phyloP scores from a whole-genome alignment of 164 flowering plant species.

The Nelumbo lutea region DNA sequence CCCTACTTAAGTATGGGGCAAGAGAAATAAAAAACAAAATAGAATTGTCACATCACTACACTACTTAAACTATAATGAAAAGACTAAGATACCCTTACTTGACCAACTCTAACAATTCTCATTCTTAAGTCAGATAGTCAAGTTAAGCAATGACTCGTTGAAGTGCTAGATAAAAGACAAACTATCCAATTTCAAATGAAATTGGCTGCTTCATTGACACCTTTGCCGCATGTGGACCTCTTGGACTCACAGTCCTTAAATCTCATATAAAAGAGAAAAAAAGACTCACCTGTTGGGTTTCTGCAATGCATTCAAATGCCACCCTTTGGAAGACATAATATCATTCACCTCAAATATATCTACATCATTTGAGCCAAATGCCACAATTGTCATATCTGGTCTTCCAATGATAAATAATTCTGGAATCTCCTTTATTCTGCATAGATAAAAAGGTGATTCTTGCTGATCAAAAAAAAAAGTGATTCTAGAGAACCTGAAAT shows the following conservation, averaged over 20 bases:
- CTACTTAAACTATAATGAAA: no score
- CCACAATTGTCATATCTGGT: constrained; percentile 94
- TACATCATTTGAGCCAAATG: constrained; percentile 67
- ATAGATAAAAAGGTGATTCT: not conserved
- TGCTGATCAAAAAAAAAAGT: not conserved
- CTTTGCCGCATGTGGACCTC: not conserved
- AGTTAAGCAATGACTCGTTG: not conserved
- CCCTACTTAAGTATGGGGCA: no score
- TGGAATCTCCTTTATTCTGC: constrained; percentile 69
- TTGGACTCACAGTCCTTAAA: not conserved
- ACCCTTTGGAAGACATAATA: constrained; percentile 77
- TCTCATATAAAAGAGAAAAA: not conserved
- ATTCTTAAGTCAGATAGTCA: no score
- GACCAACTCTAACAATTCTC: no score
- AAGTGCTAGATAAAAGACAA: no score
- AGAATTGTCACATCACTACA: no score
- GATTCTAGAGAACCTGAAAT: not conserved
- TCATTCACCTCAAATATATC: constrained; percentile 97
- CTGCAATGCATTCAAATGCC: constrained; percentile 97
- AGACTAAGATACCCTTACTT: no score
- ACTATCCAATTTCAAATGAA: not conserved
- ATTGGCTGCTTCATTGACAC: not conserved
- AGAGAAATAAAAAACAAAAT: no score
- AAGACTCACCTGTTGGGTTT: constrained; percentile 75
- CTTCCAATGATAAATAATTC: constrained; percentile 77